Base-by-base conservation (phyloP, 805 yeast genomes). In the Jamesozyma spencerorum region DNA sequence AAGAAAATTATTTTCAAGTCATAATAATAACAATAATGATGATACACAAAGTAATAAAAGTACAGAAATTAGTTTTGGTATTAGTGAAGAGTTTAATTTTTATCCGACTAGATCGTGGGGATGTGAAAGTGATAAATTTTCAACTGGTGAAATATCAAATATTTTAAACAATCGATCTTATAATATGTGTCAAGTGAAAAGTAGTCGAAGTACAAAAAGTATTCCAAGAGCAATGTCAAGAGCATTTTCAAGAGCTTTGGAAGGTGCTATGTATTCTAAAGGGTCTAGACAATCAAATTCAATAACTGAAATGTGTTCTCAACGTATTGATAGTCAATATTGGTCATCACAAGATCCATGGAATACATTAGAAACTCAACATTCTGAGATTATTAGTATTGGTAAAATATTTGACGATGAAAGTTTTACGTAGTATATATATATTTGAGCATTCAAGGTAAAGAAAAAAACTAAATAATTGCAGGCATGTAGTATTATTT, bases 381-480 rank as follows among this genome's bases (percentile, higher is more conserved):
- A 48, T 19, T 48, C 52, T 15, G 47, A 47, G 20, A 37, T 48
- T 27, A 37, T 41, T 11, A 42, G 44, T 18, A 37, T 33, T 13
- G 49, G 39, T n/a, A 51, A 51, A n/a, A 40, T 47, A 18, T 50
- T 46, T 20, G 56, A 53, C 18, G 58, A 52, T 40, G 50, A 49
- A 18, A 50, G 56, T 35, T 48, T 17, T 31, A 18, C 14, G 6
- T 27, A 31, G 6, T 20, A 31, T 19, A 6, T 31, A 31, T 28
- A 8, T n/a, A 13, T 8, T 7, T 28, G n/a, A n/a, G n/a, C n/a
- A n/a, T n/a, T n/a, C n/a, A n/a, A n/a, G n/a, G n/a, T n/a, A n/a
- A n/a, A n/a, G n/a, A n/a, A n/a, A n/a, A n/a, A n/a, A n/a, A n/a
- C n/a, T n/a, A n/a, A n/a, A n/a, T n/a, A n/a, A n/a, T n/a, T n/a